phyloP scores from a whole-genome alignment of 352 stramenopile genomes.

The Globisporangium alternatum region DNA sequence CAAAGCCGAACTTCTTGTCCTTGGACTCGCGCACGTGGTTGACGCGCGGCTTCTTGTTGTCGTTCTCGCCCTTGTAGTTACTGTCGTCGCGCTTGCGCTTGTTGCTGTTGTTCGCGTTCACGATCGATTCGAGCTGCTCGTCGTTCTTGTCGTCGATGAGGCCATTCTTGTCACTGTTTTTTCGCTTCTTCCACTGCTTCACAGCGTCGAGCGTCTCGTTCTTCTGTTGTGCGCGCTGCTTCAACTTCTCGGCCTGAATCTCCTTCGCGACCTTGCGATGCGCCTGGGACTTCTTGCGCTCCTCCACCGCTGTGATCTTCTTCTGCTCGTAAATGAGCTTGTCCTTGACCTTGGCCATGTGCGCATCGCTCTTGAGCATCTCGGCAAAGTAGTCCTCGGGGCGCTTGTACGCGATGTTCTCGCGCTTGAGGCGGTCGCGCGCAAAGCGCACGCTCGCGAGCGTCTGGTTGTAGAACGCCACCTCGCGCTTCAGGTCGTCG shows the following conservation, averaged over 20 bases:
- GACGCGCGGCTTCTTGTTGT: slow-evolving; percentile 62
- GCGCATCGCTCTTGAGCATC: slow-evolving; percentile 98
- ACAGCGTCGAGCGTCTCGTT: slow-evolving; percentile 86
- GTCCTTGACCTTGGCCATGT: slow-evolving; percentile 97
- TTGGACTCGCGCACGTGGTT: slow-evolving; percentile 71
- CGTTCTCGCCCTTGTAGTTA: slow-evolving; percentile 18
- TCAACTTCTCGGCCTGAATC: slow-evolving; percentile 78
- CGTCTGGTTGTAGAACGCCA: slow-evolving; percentile 97
- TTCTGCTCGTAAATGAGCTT: slow-evolving; percentile 99
- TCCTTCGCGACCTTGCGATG: slow-evolving; percentile 97
- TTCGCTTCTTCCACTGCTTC: slow-evolving; percentile 89
- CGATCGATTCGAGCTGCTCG: slow-evolving; percentile 59
- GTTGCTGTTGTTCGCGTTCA: slow-evolving; percentile 49
- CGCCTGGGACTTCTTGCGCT: slow-evolving; percentile 96
- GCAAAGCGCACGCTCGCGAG: slow-evolving; percentile 62
- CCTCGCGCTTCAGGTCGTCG: slow-evolving; percentile 89
- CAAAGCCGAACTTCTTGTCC: slow-evolving; percentile 85
- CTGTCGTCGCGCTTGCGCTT: slow-evolving; percentile 45
- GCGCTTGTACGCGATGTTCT: slow-evolving; percentile 90
- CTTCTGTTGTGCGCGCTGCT: slow-evolving; percentile 81
- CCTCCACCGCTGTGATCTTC: slow-evolving; percentile 98
- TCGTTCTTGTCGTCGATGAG: slow-evolving; percentile 61
- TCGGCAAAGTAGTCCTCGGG: slow-evolving; percentile 98
- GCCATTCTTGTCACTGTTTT: slow-evolving; percentile 64
- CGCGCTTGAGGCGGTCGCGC: slow-evolving; percentile 65